Conservation (phyloP, 306 rosid species). For the Cucumis sativus region DNA sequence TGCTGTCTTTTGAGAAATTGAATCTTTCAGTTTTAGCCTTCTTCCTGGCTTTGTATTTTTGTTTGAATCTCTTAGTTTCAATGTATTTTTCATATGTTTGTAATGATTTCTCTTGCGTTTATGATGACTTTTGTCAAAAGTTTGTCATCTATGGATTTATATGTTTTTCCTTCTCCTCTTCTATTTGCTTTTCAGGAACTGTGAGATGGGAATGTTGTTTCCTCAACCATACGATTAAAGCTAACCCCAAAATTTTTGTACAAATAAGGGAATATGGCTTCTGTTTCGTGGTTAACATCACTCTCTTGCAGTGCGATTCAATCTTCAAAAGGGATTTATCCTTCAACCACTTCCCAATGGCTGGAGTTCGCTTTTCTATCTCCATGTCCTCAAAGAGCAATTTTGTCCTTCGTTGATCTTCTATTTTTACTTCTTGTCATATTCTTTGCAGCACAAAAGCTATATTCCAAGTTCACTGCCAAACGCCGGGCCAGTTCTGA, state of each 20-base stretch:
- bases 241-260: not conserved
- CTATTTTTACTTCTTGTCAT: slow-evolving; percentile 39
- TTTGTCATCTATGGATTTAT: not conserved
- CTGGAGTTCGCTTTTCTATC: slow-evolving; percentile 59
- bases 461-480: slow-evolving; percentile 34
- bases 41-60: not conserved
- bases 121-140: not conserved
- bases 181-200: not conserved
- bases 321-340: slow-evolving; percentile 21
- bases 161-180: not conserved
- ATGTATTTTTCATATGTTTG: not conserved
- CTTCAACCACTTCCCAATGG: slow-evolving; percentile 35
- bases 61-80: not conserved
- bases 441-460: slow-evolving; percentile 35
- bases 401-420: slow-evolving; percentile 34
- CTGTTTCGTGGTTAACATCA: slow-evolving; percentile 40
- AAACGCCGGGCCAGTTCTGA: slow-evolving; percentile 18
- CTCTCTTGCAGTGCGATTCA: slow-evolving; percentile 33
- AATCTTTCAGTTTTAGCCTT: not conserved
- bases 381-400: slow-evolving; percentile 82
- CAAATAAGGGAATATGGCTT: slow-evolving; percentile 23
- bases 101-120: not conserved
- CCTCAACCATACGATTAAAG: not conserved
- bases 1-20: not conserved
- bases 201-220: not conserved